A percentile compares a stretch with the other conserved stretches of the same genome.
Conservation (phyloP, 2,329 filamentous ascomycete genomes). For the Colletotrichum kahawae region DNA sequence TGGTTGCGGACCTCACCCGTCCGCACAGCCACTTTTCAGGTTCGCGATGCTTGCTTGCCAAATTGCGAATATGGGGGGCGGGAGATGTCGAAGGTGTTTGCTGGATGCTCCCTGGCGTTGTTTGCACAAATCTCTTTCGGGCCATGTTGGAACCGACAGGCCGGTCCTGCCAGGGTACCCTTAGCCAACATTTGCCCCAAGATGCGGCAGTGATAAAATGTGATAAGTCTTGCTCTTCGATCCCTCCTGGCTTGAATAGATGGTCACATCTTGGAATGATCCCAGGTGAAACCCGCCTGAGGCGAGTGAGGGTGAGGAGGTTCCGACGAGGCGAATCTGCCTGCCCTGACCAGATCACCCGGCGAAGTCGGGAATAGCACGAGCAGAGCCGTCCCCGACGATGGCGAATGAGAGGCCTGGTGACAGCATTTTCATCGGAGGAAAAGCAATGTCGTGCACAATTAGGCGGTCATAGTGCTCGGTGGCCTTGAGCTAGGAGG, state of each 20-base stretch:
- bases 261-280: neutral
- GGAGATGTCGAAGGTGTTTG: neutral
- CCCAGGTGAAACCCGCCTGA: neutral
- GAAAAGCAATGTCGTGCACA: neutral
- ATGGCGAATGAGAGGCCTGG: neutral
- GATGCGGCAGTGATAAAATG: neutral
- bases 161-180: neutral
- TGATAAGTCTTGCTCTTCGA: neutral
- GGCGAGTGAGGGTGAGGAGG: neutral
- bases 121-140: neutral
- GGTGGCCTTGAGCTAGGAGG: neutral
- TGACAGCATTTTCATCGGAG: constrained; percentile 5
- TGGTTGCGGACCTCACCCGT: neutral
- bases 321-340: neutral
- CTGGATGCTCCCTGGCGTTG: neutral
- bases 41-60: neutral
- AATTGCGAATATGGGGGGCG: neutral
- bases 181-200: neutral
- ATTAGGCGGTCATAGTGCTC: neutral
- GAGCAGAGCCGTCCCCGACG: neutral
- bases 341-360: neutral
- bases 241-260: neutral
- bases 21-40: neutral
- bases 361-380: neutral
- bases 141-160: neutral